These are phyloP conservation scores for Thermomyces lanuginosus DNA, from an alignment of 2,329 filamentous ascomycete genomes.

Conservation along the genomic window DNA sequence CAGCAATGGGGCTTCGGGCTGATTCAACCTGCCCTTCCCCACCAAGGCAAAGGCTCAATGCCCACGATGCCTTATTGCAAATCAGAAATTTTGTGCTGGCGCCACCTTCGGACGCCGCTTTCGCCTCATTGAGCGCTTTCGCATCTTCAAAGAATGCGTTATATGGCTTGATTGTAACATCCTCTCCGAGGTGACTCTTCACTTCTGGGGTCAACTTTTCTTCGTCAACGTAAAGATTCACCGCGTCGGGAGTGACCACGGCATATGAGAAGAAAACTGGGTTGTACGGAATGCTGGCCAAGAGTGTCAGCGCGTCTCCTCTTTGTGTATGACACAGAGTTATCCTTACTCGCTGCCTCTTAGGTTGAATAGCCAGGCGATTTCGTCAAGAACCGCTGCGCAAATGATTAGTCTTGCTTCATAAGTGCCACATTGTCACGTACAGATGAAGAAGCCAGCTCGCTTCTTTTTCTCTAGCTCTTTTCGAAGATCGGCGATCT, in stretches of 20 bases:
- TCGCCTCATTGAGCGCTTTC: slow-evolving; percentile 41
- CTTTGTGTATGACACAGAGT: not conserved
- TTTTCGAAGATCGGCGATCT: slow-evolving; percentile 74
- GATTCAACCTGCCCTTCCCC: slow-evolving; percentile 77
- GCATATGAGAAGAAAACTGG: slow-evolving; percentile 98
- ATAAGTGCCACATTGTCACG: slow-evolving; percentile 6
- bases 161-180: slow-evolving; percentile 67
- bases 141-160: slow-evolving; percentile 63
- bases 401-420: slow-evolving; percentile 1
- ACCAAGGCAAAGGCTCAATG: slow-evolving; percentile 68
- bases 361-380: slow-evolving; percentile 97
- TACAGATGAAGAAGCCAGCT: slow-evolving; percentile 66
- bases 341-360: slow-evolving; percentile 59
- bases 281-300: slow-evolving; percentile 79
- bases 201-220: slow-evolving; percentile 57
- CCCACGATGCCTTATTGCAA: slow-evolving; percentile 86
- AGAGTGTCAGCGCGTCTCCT: no score
- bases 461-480: slow-evolving; percentile 83
- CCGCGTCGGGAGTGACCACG: slow-evolving; percentile 58
- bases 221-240: slow-evolving; percentile 70
- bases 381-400: slow-evolving; percentile 71
- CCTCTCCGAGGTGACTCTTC: slow-evolving; percentile 50
- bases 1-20: slow-evolving; percentile 67
- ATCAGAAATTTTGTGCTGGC: slow-evolving; percentile 55
- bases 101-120: slow-evolving; percentile 16